Conservation (phyloP, 2,329 filamentous ascomycete genomes). For the Beauveria rudraprayagi region DNA sequence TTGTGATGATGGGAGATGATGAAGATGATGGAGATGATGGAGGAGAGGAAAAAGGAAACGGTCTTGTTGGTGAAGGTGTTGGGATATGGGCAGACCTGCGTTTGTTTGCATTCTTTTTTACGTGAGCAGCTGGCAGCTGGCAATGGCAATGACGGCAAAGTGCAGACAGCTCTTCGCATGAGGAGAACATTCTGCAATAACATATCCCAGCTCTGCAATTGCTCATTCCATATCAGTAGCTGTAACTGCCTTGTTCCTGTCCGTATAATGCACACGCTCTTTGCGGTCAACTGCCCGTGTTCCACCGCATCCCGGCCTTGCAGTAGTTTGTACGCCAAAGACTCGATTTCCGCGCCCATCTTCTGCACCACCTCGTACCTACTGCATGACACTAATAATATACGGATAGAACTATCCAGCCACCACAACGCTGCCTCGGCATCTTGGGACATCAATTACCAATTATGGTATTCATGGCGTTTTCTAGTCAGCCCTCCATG, state of each 20-base stretch:
- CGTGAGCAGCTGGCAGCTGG: not conserved
- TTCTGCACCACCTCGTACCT: not conserved
- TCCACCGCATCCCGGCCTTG: not conserved
- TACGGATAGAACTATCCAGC: not conserved
- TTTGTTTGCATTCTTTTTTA: not conserved
- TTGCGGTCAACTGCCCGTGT: not conserved
- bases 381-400: not conserved
- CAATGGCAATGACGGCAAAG: not conserved
- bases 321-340: not conserved
- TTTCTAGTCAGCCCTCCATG: not conserved
- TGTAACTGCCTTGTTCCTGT: not conserved
- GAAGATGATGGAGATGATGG: not conserved
- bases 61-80: not conserved
- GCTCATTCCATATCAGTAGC: not conserved
- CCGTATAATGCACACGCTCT: not conserved
- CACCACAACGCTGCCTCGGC: conserved; percentile 3
- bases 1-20: not conserved
- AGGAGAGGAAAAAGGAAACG: not conserved
- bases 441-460: conserved; percentile 3
- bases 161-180: not conserved
- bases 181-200: not conserved
- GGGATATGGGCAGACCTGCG: not conserved
- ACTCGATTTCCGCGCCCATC: not conserved
- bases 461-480: not conserved
- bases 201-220: not conserved